phyloP scores from a whole-genome alignment of 495 filamentous ascomycete species.

The Talaromyces trachyspermus region DNA sequence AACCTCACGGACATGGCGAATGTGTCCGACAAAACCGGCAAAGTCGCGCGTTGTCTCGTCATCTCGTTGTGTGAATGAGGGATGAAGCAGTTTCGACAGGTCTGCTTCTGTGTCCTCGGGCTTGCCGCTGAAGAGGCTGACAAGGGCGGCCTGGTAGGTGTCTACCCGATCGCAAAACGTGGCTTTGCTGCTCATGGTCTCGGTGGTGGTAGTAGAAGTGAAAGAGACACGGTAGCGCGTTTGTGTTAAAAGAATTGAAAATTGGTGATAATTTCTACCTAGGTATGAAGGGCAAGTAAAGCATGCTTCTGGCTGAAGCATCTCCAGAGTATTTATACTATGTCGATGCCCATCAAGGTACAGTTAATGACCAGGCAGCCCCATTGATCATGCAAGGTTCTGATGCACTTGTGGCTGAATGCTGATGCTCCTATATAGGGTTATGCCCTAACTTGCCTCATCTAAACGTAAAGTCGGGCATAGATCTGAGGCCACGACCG shows the following conservation, averaged over 20 bases:
- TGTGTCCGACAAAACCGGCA: conserved; percentile 1
- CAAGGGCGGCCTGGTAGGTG: conserved; percentile 1
- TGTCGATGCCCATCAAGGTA: too few species aligned
- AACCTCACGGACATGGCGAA: neutral
- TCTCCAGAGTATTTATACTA: too few species aligned
- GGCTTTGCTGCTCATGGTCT: neutral
- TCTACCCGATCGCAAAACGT: conserved; percentile 1
- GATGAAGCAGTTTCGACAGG: neutral
- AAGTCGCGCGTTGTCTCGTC: conserved; percentile 1
- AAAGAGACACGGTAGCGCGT: too few species aligned
- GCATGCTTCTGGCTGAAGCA: too few species aligned
- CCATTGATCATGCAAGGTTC: neutral
- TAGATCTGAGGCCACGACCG: too few species aligned
- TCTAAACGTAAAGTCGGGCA: neutral
- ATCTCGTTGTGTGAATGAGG: conserved; percentile 1
- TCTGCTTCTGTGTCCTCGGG: conserved; percentile 3
- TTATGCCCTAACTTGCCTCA: neutral
- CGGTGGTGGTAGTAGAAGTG: too few species aligned
- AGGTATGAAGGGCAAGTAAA: too few species aligned
- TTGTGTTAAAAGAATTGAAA: too few species aligned
- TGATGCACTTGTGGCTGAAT: too few species aligned
- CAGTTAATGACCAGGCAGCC: neutral
- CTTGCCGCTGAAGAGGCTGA: neutral
- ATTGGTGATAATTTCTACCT: too few species aligned
- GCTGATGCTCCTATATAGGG: neutral